These are phyloP conservation scores for Umbelopsis ramanniana DNA, from an alignment of 192 early-diverging fungal genomes.

Conservation along the genomic window DNA sequence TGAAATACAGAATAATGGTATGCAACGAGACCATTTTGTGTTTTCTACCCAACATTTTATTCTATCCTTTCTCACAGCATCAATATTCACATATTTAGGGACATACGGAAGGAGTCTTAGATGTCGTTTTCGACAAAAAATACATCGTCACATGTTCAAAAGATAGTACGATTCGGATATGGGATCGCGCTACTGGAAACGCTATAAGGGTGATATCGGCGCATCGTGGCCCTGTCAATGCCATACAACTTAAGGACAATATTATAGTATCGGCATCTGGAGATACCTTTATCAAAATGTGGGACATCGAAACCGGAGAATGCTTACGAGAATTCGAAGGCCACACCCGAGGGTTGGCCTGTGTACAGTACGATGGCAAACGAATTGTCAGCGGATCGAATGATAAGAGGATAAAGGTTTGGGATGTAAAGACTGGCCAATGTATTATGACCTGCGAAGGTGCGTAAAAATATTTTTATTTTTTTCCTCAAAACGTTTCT, in stretches of 20 bases:
- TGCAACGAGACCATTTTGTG: neutral
- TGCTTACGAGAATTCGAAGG: conserved; percentile 70
- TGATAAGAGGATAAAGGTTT: conserved; percentile 80
- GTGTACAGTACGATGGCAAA: conserved; percentile 87
- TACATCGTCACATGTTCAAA: conserved; percentile 92
- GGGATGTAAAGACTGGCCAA: conserved; percentile 63
- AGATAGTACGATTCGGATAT: conserved; percentile 91
- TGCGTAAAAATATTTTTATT: conserved; percentile 18
- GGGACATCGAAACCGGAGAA: conserved; percentile 74
- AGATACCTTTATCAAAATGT: conserved; percentile 82
- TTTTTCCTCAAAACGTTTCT: too few species aligned
- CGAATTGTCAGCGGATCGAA: conserved; percentile 85
- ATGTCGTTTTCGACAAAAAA: conserved; percentile 80
- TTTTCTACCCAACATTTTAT: neutral
- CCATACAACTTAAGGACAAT: conserved; percentile 78
- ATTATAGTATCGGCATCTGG: conserved; percentile 82
- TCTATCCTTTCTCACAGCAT: neutral
- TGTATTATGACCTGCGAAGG: conserved; percentile 52
- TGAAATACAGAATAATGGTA: conserved; percentile 53
- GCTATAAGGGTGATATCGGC: conserved; percentile 74
- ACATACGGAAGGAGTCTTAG: conserved; percentile 83
- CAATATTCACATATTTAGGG: conserved; percentile 41
- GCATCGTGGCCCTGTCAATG: conserved; percentile 96
- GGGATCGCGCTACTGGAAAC: conserved; percentile 69
- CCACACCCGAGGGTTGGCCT: conserved; percentile 85